Conservation (phyloP, 2,329 filamentous ascomycete genomes). For the Cercospora citrullina region DNA sequence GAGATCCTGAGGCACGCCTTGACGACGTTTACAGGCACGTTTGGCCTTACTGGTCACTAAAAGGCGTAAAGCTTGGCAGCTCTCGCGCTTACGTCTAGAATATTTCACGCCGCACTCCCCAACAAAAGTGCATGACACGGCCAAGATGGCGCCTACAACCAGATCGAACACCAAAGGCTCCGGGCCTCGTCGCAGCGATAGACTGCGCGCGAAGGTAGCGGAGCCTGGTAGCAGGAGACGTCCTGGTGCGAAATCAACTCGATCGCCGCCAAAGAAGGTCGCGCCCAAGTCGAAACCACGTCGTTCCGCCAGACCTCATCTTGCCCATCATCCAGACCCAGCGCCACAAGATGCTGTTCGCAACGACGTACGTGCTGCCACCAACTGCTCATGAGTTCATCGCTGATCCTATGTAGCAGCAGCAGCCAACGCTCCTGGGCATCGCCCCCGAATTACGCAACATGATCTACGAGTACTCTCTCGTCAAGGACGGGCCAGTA, state of each 20-base stretch:
- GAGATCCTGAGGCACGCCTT: too few species aligned
- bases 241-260: background rate
- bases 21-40: too few species aligned
- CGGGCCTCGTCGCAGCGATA: background rate
- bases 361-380: background rate
- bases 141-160: background rate
- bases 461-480: background rate
- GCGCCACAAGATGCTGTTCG: background rate
- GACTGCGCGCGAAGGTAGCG: background rate
- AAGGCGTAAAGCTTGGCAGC: too few species aligned
- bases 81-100: too few species aligned
- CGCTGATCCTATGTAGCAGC: background rate
- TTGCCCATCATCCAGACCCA: background rate
- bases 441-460: background rate
- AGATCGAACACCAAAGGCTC: background rate
- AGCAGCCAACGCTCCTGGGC: background rate
- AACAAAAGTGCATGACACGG: too few species aligned
- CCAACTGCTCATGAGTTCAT: background rate
- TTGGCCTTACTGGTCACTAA: too few species aligned
- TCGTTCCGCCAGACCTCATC: background rate
- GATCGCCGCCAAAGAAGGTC: background rate
- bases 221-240: background rate
- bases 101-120: too few species aligned
- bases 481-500: background rate
- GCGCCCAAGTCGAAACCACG: background rate